phyloP scores from a whole-genome alignment of 2,329 filamentous ascomycete genomes.

The Verticillium albo-atrum region DNA sequence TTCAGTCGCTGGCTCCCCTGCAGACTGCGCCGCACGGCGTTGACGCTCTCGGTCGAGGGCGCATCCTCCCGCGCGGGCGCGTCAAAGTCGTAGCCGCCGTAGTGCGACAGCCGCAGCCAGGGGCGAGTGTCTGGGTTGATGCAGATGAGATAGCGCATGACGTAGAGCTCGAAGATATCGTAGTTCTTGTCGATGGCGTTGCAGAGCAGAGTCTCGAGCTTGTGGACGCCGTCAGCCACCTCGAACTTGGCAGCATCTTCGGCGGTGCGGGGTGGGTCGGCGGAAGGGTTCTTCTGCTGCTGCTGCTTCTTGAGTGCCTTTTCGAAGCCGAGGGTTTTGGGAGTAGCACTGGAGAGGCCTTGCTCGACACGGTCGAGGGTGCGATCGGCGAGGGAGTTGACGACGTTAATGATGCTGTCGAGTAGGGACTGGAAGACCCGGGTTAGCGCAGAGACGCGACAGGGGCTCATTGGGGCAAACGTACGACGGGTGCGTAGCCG shows the following conservation, averaged over 20 bases:
- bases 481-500: slow-evolving; percentile 85
- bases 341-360: slow-evolving; percentile 69
- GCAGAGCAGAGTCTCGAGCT: slow-evolving; percentile 77
- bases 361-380: slow-evolving; percentile 84
- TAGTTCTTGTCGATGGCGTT: slow-evolving; percentile 80
- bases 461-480: slow-evolving; percentile 26
- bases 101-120: slow-evolving; percentile 82
- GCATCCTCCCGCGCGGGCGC: slow-evolving; percentile 7
- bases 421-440: slow-evolving; percentile 69
- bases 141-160: slow-evolving; percentile 77
- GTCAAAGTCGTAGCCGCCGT: slow-evolving; percentile 60
- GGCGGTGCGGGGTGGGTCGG: slow-evolving; percentile 26
- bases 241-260: slow-evolving; percentile 51
- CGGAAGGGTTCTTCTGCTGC: slow-evolving; percentile 31
- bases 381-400: slow-evolving; percentile 90
- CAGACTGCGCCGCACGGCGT: slow-evolving; percentile 66
- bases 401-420: slow-evolving; percentile 95
- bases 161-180: slow-evolving; percentile 85
- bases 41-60: slow-evolving; percentile 61
- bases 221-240: slow-evolving; percentile 83
- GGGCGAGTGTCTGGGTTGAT: slow-evolving; percentile 64
- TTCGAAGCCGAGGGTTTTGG: slow-evolving; percentile 75
- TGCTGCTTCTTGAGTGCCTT: slow-evolving; percentile 23
- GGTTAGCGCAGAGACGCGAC: neutral
- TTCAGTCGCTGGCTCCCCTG: slow-evolving; percentile 77